A percentile compares a stretch with the other conserved stretches of the same genome.
Evolutionary conservation across 257 asterid species (phyloP).

Genomic region (Rehmannia glutinosa): DNA sequence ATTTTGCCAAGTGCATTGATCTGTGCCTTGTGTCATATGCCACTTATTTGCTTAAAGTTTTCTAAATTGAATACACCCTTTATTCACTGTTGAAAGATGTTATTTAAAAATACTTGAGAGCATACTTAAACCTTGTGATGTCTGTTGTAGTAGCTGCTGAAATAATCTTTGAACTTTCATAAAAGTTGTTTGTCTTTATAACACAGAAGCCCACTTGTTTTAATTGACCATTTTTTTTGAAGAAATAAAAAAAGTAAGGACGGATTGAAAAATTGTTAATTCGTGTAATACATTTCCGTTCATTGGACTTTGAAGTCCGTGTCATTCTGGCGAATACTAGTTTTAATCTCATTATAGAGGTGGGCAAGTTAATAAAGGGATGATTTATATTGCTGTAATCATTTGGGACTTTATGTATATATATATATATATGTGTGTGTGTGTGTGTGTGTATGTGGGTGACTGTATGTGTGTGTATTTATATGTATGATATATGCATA

Average conservation of each 20-base stretch:
- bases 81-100: neutral
- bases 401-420: neutral
- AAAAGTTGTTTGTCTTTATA: neutral
- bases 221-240: too few species aligned
- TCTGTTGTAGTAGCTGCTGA: slow-evolving; percentile 8
- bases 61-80: neutral
- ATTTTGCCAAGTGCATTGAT: neutral
- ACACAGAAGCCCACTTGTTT: too few species aligned
- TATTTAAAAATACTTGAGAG: too few species aligned
- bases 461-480: neutral
- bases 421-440: neutral
- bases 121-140: neutral
- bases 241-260: too few species aligned
- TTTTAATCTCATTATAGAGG: neutral
- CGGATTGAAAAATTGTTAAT: too few species aligned
- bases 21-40: neutral
- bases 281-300: too few species aligned
- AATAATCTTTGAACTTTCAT: neutral
- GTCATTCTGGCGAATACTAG: neutral
- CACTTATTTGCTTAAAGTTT: neutral
- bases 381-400: neutral
- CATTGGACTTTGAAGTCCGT: neutral
- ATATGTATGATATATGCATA: too few species aligned
- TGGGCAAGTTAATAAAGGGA: neutral
- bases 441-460: neutral